Evolutionary conservation across 768 basidiomycete genomes (phyloP), one percentile per base, ranked within the genome.

Genomic region (Lactarius psammicola): DNA sequence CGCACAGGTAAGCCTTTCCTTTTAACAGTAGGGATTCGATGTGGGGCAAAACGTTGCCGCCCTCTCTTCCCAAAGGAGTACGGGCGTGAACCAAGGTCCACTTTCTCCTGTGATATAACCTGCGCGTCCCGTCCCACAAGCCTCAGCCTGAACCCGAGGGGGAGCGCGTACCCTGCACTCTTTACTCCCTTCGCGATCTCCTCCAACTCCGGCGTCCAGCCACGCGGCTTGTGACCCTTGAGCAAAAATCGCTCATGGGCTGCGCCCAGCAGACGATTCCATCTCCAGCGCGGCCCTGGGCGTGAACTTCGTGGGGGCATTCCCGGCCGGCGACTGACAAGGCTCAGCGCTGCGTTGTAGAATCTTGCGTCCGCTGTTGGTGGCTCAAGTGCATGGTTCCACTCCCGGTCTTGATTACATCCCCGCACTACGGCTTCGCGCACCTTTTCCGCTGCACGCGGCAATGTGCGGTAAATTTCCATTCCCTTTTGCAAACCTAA

Each of bases 281-380:
- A 74, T 54, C 73, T 70, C 77, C 75, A 77, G 57, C 71, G 71
- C 8, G 76, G 44, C 4, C 70, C 75, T 2, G 59, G 69, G 42
- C 63, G 67, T 2, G 38, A 57, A 23, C 64, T 63, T 33, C 72
- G 75, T 36, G 59, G 42, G 2, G 30, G 23, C 62, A 66, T 71
- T 30, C 64, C 54, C 15, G 61, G 67, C 18, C 56, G 61, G 6
- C 66, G 69, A 9, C 58, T 62, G 65, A 75, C 72, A 20, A 87
- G 75, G 11, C 76, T 74, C 15, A 90, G 75, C 10, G 84, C 78
- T 2, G 85, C 85, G 62, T 88, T 89, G 76, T 86, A 90, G 72
- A 89, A 89, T 54, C 82, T 79, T n/a, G 81, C 82, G 69, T 92
- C 89, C 0, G 84, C 61, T 10, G 1, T 59, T 3, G 65, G 65